Evolutionary conservation across 1,284 basidiomycete species (phyloP), one percentile per base, ranked within the genome.

Genomic region (Phellinidium pouzarii): DNA sequence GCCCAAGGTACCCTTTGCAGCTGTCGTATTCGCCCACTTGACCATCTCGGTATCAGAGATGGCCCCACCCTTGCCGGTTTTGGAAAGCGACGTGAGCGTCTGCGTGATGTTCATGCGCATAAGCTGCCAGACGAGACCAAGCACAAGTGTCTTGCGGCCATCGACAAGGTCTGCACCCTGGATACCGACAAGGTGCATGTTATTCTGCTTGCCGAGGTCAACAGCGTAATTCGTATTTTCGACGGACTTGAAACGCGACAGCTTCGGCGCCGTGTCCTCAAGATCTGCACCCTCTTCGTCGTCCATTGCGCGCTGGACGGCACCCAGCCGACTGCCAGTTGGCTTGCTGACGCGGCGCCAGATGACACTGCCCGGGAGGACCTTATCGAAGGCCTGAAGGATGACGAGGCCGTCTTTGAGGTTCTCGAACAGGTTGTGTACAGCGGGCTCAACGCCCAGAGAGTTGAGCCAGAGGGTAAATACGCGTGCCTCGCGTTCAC

Each of bases 391-490:
- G 5, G 94, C 94, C 72, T 98, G 94, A 6, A 98, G 77, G 50
- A 99, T 87, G 60, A 94, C 68, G 48, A 91, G 72, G 1, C 95
- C 95, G 66, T 97, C 91, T 67, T 88, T 91, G 64, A 99, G 71
- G 67, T 98, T 91, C 73, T 98, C 91, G 66, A 98, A 98, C 58
- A 99, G 71, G 73, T 97, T 94, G 78, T 92, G 94, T 8, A 99
- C 94, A 52, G 85, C 87, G 0, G 95, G 95, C 50, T 99, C 93
- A 57, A 98, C 95, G 59, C 92, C 92, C 50, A 99, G 79, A 36
- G 88, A 92, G 76, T 99, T 99, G 60, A 99, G 79, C 95, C 95
- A 99, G 23, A 99, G 82, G 0, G 91, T 99, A 66, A 99, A 99
- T 29, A 95, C 95, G 41, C 95, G 84, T 3, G 95, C 95, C 69